Conservation (phyloP, 2,329 filamentous ascomycete species). For the Paramyrothecium roridum region DNA sequence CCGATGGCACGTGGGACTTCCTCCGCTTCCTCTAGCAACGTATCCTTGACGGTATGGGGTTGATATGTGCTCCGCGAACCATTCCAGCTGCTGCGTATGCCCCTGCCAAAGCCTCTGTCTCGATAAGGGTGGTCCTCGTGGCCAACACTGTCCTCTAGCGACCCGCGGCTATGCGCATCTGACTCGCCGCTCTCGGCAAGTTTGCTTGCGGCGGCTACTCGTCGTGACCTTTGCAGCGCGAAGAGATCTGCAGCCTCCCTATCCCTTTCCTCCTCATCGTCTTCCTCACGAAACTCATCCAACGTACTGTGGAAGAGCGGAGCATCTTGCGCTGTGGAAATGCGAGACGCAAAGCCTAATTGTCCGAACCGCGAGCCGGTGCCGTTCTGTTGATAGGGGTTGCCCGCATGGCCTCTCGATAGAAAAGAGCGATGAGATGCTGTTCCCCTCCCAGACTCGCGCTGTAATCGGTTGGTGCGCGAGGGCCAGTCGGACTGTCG, state of each 20-base stretch:
- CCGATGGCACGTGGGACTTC: slow-evolving; percentile 34
- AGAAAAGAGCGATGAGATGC: slow-evolving; percentile 39
- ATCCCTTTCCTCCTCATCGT: slow-evolving; percentile 88
- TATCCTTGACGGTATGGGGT: slow-evolving; percentile 20
- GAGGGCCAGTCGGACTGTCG: slow-evolving; percentile 30
- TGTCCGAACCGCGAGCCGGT: slow-evolving; percentile 69
- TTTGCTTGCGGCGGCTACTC: slow-evolving; percentile 81
- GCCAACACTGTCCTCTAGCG: slow-evolving; percentile 27
- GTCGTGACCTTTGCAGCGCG: slow-evolving; percentile 82
- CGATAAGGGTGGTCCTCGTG: slow-evolving; percentile 34
- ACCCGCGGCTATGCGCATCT: slow-evolving; percentile 47
- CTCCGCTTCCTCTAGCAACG: slow-evolving; percentile 37
- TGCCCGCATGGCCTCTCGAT: slow-evolving; percentile 51
- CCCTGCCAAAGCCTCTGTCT: slow-evolving; percentile 44
- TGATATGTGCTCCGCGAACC: slow-evolving; percentile 43
- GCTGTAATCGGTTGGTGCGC: slow-evolving; percentile 26
- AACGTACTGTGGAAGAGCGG: slow-evolving; percentile 92
- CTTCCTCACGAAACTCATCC: slow-evolving; percentile 88
- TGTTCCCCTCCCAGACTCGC: slow-evolving; percentile 24
- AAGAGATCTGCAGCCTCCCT: slow-evolving; percentile 92
- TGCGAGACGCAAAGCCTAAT: slow-evolving; percentile 71
- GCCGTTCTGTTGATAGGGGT: slow-evolving; percentile 80
- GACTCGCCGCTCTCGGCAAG: slow-evolving; percentile 83
- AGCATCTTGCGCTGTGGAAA: slow-evolving; percentile 70
- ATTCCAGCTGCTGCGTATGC: slow-evolving; percentile 65